phyloP scores from a whole-genome alignment of 1,139 yeast species.

The Suhomyces atakaporum region DNA sequence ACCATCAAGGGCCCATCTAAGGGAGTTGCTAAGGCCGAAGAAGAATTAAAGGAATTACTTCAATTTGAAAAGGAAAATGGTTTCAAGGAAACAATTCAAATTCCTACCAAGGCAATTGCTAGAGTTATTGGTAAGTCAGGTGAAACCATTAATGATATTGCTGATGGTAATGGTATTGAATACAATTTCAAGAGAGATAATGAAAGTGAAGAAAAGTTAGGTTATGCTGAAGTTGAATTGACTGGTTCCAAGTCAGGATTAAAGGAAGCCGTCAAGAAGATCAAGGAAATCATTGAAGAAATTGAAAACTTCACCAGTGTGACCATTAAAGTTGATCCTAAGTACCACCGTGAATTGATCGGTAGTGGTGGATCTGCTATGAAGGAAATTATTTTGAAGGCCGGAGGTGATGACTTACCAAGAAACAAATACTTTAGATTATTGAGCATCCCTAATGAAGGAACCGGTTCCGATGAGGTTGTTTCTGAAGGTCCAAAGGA shows the following conservation, averaged over 20 bases:
- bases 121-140: slow-evolving; percentile 90
- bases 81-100: slow-evolving; percentile 57
- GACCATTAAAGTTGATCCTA: slow-evolving; percentile 69
- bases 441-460: slow-evolving; percentile 75
- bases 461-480: slow-evolving; percentile 62
- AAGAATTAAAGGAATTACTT: slow-evolving; percentile 80
- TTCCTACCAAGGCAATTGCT: slow-evolving; percentile 75
- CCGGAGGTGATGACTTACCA: slow-evolving; percentile 69
- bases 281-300: slow-evolving; percentile 65
- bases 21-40: slow-evolving; percentile 83
- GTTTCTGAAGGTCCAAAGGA: slow-evolving; percentile 73
- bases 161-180: slow-evolving; percentile 78
- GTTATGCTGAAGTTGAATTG: slow-evolving; percentile 61
- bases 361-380: slow-evolving; percentile 81
- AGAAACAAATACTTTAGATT: slow-evolving; percentile 54
- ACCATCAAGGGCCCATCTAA: slow-evolving; percentile 88
- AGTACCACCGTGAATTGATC: slow-evolving; percentile 75
- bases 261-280: slow-evolving; percentile 66
- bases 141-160: slow-evolving; percentile 78
- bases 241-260: slow-evolving; percentile 84
- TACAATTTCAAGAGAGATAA: slow-evolving; percentile 60
- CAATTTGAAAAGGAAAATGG: slow-evolving; percentile 91
- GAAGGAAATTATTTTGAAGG: slow-evolving; percentile 72
- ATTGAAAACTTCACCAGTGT: slow-evolving; percentile 65
- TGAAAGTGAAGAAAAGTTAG: slow-evolving; percentile 42